phyloP scores from a whole-genome alignment of 2,329 filamentous ascomycete genomes.

The Orbilia javanica region DNA sequence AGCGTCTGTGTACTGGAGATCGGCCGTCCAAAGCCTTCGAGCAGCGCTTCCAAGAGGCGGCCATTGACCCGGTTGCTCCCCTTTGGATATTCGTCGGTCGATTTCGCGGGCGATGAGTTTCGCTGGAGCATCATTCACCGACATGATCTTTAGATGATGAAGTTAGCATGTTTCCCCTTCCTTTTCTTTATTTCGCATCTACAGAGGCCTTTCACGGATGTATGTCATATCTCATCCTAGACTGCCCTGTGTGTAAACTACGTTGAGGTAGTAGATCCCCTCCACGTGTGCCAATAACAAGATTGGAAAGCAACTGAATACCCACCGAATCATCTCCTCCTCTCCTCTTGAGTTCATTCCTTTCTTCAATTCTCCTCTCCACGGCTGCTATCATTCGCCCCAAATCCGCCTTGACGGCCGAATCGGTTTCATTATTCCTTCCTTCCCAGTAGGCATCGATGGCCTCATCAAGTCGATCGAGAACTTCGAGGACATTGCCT shows the following conservation, averaged over 20 bases:
- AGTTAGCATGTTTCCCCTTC: slow-evolving; percentile 26
- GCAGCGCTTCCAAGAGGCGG: slow-evolving; percentile 60
- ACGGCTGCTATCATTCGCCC: slow-evolving; percentile 53
- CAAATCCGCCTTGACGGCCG: slow-evolving; percentile 51
- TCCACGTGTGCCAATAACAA: slow-evolving; percentile 11
- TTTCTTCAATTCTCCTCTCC: slow-evolving; percentile 54
- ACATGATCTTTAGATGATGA: slow-evolving; percentile 37
- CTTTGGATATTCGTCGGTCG: slow-evolving; percentile 59
- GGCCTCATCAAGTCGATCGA: slow-evolving; percentile 59
- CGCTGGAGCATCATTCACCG: slow-evolving; percentile 57
- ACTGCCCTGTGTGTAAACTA: background rate
- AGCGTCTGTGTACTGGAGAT: slow-evolving; percentile 53
- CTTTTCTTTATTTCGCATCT: slow-evolving; percentile 15
- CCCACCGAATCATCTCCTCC: slow-evolving; percentile 47
- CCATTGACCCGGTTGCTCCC: slow-evolving; percentile 59
- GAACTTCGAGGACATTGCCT: slow-evolving; percentile 60
- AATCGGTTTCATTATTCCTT: slow-evolving; percentile 55
- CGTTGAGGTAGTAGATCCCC: slow-evolving; percentile 41
- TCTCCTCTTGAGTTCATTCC: slow-evolving; percentile 26
- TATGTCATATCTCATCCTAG: background rate
- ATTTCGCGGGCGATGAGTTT: slow-evolving; percentile 60
- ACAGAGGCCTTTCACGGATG: background rate
- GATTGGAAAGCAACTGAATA: background rate
- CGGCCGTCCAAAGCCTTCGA: slow-evolving; percentile 60
- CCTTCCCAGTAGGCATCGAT: slow-evolving; percentile 59